Evolutionary conservation across 2,329 filamentous ascomycete species (phyloP).

Genomic region (Colletotrichum chlorophyti): DNA sequence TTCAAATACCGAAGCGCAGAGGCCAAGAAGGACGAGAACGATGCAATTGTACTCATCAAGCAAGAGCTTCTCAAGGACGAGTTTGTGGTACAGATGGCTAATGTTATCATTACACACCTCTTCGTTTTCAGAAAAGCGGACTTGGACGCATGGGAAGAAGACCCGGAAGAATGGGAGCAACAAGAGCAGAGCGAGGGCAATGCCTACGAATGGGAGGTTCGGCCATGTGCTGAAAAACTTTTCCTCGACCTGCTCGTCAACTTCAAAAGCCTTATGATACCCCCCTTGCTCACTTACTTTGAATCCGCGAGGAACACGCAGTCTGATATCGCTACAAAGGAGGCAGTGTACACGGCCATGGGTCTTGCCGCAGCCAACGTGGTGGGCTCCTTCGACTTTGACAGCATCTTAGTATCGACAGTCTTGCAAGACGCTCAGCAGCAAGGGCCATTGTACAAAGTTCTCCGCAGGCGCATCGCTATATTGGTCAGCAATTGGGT

Average conservation of each 20-base stretch:
- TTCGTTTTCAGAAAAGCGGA: conserved; percentile 88
- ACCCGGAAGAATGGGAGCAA: conserved; percentile 94
- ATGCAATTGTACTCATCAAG: conserved; percentile 74
- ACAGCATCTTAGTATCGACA: conserved; percentile 76
- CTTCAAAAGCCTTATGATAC: conserved; percentile 82
- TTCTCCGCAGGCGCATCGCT: conserved; percentile 85
- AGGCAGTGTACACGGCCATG: conserved; percentile 93
- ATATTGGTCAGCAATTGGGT: conserved; percentile 93
- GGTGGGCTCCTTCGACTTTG: conserved; percentile 80
- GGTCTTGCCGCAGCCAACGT: conserved; percentile 83
- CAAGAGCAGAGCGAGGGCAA: conserved; percentile 85
- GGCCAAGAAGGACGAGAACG: conserved; percentile 77
- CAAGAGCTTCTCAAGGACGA: conserved; percentile 76
- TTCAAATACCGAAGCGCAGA: conserved; percentile 83
- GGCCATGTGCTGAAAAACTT: conserved; percentile 91
- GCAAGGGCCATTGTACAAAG: conserved; percentile 69
- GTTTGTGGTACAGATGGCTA: conserved; percentile 82
- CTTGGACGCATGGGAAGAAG: conserved; percentile 90
- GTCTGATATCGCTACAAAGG: conserved; percentile 80
- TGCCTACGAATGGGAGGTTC: conserved; percentile 90
- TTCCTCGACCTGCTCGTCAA: conserved; percentile 91
- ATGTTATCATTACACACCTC: conserved; percentile 83
- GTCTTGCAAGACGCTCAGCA: conserved; percentile 80
- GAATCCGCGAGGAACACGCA: conserved; percentile 72
- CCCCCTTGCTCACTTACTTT: conserved; percentile 84